Base-by-base conservation (phyloP, 352 stramenopile genomes). In the Pythium biforme region DNA sequence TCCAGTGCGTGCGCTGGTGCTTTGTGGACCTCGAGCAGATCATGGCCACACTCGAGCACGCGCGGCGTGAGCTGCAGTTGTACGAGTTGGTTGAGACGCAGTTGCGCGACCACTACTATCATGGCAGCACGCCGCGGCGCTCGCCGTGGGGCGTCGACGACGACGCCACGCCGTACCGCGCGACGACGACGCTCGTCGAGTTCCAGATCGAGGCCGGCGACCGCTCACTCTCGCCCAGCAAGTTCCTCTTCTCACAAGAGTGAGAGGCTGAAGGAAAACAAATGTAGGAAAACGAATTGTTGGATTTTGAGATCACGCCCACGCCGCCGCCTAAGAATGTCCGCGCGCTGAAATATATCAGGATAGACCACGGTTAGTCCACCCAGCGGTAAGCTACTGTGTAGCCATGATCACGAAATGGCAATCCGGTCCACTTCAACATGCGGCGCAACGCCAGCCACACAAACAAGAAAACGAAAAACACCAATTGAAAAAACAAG, bases 181-280 rank as follows among this genome's bases (percentile, higher is more conserved):
- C 48, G 17, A 64, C 64, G 22, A 81, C 73, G 48, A 62, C 68
- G 25, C 59, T 86, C 12, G 59, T 78, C 12, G 79, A 91, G 26
- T 89, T 91, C 47, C 68, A 76, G 55, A 88, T 89, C 34, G 73
- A 88, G 20, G 79, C 82, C 2, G 75, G 79, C 15, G 78, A 91
- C 25, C 56, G 61, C 5, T 73, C 66, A 43, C 66, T 73, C 17
- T 73, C 66, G 22, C 66, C 66, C 7, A 69, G 60, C 47, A 73
- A 69, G 40, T 73, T 67, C 20, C 25, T 63, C 17, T 46, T 40
- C 12, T 67, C 62, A 2, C 62, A 64, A 49, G 54, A 63, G 22
- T 58, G 45, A 53, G 17, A 22, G 6, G 12, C n/a, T n/a, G n/a
- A 31, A 10, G 47, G 3, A 26, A 20, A 58, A 12, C 11, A n/a